Evolutionary conservation across 257 asterid genomes (phyloP), one percentile per base, ranked within the genome.

Genomic region (Solanum appendiculatum): DNA sequence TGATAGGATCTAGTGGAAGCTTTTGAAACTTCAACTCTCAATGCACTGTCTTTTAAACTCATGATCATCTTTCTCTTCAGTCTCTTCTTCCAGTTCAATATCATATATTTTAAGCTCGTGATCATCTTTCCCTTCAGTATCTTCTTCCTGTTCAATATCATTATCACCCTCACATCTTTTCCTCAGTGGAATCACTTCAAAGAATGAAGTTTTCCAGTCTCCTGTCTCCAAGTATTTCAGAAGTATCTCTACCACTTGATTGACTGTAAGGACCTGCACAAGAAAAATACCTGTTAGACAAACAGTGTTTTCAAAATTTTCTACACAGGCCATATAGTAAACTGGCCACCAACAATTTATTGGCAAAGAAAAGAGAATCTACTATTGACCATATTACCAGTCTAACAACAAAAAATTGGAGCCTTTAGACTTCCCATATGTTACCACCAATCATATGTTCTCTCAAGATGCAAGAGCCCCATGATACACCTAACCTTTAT

Each of bases 221-320:
- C 90, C 91, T 40, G 94, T 89, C 91, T 94, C 98, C 93, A 94
- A 70, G 92, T 88, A 97, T 90, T 93, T 95, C 88, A 95, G 95
- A 63, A 97, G 88, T 91, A 97, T 95, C 93, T 95, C 98, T 25
- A 94, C 92, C 72, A 95, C 98, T 93, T 95, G 98, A 92, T 97
- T 97, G 88, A 97, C 98, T 1, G 99, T 95, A 84, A 97, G 98
- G 86, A 97, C 98, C 99, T 97, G 91, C 58, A 87, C 36, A 66
- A 48, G 29, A 81, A 82, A 33, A 78, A 74, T 23, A 70, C 48
- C 78, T 86, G 69, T 81, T 20, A 81, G 44, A 80, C 66, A 78
- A 25, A 25, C 9, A 9, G 66, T 36, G 39, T 25, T 78, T 44
- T 78, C 84, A 44, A 21, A 78, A 46, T 29, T 51, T 44, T 80